Base-by-base conservation (phyloP, 73 alveolate genomes). In the Blepharisma japonicum region DNA sequence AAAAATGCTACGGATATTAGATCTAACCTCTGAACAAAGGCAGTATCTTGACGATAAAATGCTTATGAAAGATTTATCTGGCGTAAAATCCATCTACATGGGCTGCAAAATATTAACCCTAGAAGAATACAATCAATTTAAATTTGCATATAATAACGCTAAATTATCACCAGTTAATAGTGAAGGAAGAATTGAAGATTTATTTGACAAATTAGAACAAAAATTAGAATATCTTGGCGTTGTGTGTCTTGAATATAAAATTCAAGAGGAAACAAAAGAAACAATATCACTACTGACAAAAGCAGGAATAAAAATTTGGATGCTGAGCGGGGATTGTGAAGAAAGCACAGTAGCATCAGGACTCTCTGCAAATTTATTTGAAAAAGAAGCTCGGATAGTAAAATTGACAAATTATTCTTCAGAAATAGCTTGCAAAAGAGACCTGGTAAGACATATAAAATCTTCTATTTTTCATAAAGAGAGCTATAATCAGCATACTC, bases 291-390 rank as follows among this genome's bases (percentile, higher is more conserved):
- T 25, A 8, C 47, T 61, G 2, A 61, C 14, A 61, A n/a, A 61
- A 18, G 74, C 74, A 14, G 74, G 74, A 25, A 61, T 61, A 61
- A 61, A 61, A 61, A 14, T 61, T 25, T 61, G 74, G 74, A 39
- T 61, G 14, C 49, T 61, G 14, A 61, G 74, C 5, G 74, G 74
- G 23, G 74, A 61, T 61, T 14, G 47, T 61, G 74, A 61, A 61
- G 74, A 61, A 61, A 61, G 74, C 74, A 61, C 74, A 14, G 2
- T 61, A 25, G 0, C 74, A 1, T n/a, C 74, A 25, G 74, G 47
- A 2, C 47, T 61, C 6, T n/a, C 74, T 1, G 74, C 74, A 61
- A 39, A 25, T 61, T n/a, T 61, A 14, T 61, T 61, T 25, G 23
- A 25, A 14, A 61, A n/a, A 8, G 74, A 61, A 61, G 18, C 14